A percentile compares a stretch with the other conserved stretches of the same genome.
These are phyloP conservation scores for Sugiyamaella sp. DNA, from an alignment of 1,139 yeast genomes.

Conservation along the genomic window DNA sequence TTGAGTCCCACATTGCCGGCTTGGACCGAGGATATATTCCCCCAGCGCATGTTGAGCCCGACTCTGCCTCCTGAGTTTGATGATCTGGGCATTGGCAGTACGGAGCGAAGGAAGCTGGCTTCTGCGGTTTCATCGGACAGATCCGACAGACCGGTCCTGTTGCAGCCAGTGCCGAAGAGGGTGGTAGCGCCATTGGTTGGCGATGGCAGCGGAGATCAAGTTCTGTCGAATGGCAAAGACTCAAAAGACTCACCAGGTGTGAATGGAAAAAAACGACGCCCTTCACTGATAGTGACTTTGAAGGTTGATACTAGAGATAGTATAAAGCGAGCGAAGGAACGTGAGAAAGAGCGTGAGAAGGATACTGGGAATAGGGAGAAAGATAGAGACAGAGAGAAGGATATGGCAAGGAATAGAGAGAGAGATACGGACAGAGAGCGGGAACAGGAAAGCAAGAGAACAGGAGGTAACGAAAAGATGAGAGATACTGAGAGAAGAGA, in stretches of 20 bases:
- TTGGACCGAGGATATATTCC: slow-evolving; percentile 36
- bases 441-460: neutral
- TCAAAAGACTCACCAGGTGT: neutral
- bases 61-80: slow-evolving; percentile 40
- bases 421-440: neutral
- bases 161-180: slow-evolving; percentile 26
- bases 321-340: neutral
- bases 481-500: neutral
- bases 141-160: slow-evolving; percentile 11
- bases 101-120: slow-evolving; percentile 12
- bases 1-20: slow-evolving; percentile 43
- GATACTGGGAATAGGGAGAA: neutral
- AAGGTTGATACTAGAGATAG: slow-evolving; percentile 12
- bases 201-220: neutral
- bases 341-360: neutral
- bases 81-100: slow-evolving; percentile 6
- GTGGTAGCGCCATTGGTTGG: slow-evolving; percentile 5
- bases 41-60: slow-evolving; percentile 40
- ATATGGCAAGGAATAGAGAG: neutral
- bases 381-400: neutral
- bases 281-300: slow-evolving; percentile 29
- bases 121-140: neutral
- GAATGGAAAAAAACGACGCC: slow-evolving; percentile 19
- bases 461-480: neutral
- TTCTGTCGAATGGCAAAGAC: slow-evolving; percentile 1